Evolutionary conservation across 441 rosid species (phyloP), one percentile per base, ranked within the genome.

Genomic region (Pelargonium cotyledonis): DNA sequence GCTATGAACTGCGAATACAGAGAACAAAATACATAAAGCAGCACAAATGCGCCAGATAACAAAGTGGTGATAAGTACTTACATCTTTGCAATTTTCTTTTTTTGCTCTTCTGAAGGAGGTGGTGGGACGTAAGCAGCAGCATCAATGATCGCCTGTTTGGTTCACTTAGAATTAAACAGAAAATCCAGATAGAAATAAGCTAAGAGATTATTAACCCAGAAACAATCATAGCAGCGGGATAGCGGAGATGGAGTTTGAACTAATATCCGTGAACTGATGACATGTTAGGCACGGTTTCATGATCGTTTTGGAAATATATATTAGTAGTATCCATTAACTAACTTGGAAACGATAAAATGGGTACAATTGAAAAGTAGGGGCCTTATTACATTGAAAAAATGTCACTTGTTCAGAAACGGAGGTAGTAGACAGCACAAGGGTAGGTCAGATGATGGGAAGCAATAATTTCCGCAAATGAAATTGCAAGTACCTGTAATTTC

Each of bases 51-150:
- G 16, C 16, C 8, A 53, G 18, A 53, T 2, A 40, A 65, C 41
- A 61, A 12, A 18, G 6, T 65, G 47, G 60, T 26, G 65, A 55
- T 8, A 8, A 73, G 66, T 55, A 67, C 91, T 81, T 73, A 89
- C 95, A 92, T 65, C 78, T 87, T 88, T 14, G 88, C 90, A 41
- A 91, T 87, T 71, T 84, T 94, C 84, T 95, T 95, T 86, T 92
- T 94, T 78, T 92, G 92, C 79, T 95, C 99, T 83, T 95, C 97
- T 31, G 98, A 85, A 65, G 99, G 99, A 71, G 98, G 97, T 0
- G 98, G 99, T 7, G 98, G 97, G 65, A 94, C 92, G 68, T 89
- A 91, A 12, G 96, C 77, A 65, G 97, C 95, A 55, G 89, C 97
- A 76, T 92, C 87, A 65, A 95, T 90, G 63, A 92, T 89, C 63